A percentile compares a stretch with the other conserved stretches of the same genome.
These are phyloP conservation scores for Hypholoma fasciculare DNA, from an alignment of 768 basidiomycete genomes.

Conservation along the genomic window DNA sequence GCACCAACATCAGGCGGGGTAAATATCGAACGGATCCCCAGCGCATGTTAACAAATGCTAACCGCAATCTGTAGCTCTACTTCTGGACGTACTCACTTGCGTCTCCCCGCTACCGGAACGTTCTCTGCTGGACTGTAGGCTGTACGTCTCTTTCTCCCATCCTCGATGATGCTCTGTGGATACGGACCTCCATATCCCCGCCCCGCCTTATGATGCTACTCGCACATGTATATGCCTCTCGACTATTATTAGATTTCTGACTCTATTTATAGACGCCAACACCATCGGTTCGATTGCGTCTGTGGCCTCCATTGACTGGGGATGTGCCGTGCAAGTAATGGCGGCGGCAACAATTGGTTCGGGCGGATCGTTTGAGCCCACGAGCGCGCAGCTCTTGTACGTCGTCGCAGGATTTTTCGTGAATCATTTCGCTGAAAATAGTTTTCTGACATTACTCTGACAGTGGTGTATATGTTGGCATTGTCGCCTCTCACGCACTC, in stretches of 20 bases:
- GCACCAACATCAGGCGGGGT: conserved; percentile 77
- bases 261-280: conserved; percentile 39
- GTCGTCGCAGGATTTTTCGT: conserved; percentile 24
- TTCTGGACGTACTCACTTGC: conserved; percentile 52
- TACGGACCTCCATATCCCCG: not conserved
- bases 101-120: conserved; percentile 41
- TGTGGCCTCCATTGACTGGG: conserved; percentile 66
- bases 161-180: not conserved
- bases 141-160: conserved; percentile 31
- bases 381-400: conserved; percentile 45
- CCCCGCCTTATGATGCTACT: not conserved
- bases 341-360: conserved; percentile 64
- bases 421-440: not conserved
- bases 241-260: not conserved
- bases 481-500: conserved; percentile 61
- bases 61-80: conserved; percentile 34
- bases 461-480: conserved; percentile 61
- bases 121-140: conserved; percentile 57
- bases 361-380: conserved; percentile 38
- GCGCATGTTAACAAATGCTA: not conserved
- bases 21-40: conserved; percentile 4
- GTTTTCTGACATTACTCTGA: not conserved
- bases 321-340: conserved; percentile 61
- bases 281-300: conserved; percentile 52
- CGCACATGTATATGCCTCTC: not conserved